These are phyloP conservation scores for Exophiala spinifera DNA, from an alignment of 2,329 filamentous ascomycete genomes.

Conservation along the genomic window DNA sequence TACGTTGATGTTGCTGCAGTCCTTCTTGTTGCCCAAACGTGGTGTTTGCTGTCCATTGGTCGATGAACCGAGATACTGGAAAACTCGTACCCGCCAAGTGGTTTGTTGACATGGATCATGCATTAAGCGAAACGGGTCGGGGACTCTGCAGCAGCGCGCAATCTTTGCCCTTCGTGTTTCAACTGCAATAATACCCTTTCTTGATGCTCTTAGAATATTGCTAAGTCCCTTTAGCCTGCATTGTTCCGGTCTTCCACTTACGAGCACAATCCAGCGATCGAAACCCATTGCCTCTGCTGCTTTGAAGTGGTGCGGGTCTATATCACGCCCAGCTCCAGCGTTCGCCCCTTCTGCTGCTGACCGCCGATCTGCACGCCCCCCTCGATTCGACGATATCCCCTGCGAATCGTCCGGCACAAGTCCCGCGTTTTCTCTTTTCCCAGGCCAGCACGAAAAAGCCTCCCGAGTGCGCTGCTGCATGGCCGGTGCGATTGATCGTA, in stretches of 20 bases:
- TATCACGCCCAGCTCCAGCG: not conserved
- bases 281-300: not conserved
- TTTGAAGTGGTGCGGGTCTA: not conserved
- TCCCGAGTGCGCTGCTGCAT: not conserved
- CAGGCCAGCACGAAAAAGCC: not conserved
- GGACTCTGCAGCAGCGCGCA: constrained; percentile 6
- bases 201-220: constrained; percentile 1
- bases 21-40: too few species aligned
- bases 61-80: not conserved
- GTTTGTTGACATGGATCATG: constrained; percentile 19
- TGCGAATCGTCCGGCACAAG: constrained; percentile 4
- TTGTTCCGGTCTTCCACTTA: constrained; percentile 1
- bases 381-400: constrained; percentile 10
- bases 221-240: constrained; percentile 6
- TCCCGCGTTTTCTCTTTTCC: not conserved
- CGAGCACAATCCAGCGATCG: not conserved
- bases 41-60: not conserved
- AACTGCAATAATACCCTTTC: constrained; percentile 4
- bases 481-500: constrained; percentile 7
- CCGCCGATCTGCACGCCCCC: constrained; percentile 16
- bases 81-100: not conserved
- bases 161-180: constrained; percentile 10
- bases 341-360: constrained; percentile 8
- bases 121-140: constrained; percentile 7
- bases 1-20: not conserved